These are phyloP conservation scores for Candida namnaoensis DNA, from an alignment of 805 yeast genomes.

Conservation along the genomic window DNA sequence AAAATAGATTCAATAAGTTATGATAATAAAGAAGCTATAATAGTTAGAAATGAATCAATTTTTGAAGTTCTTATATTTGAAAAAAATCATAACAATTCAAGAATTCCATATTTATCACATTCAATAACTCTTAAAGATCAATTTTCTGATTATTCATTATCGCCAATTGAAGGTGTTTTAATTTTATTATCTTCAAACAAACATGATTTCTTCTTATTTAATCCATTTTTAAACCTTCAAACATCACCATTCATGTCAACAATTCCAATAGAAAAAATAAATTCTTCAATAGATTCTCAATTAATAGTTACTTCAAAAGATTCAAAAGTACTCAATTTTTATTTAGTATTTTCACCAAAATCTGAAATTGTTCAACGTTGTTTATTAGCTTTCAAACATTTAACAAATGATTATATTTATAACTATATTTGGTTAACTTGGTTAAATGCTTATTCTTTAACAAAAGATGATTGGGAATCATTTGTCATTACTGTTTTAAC, in stretches of 20 bases:
- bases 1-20: conserved; percentile 30
- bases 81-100: conserved; percentile 18
- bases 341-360: conserved; percentile 35
- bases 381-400: conserved; percentile 39
- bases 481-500: conserved; percentile 44
- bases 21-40: conserved; percentile 53
- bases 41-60: conserved; percentile 36
- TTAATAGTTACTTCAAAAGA: conserved; percentile 3
- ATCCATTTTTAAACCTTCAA: conserved; percentile 47
- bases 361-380: conserved; percentile 33
- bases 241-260: conserved; percentile 23
- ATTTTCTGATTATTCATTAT: conserved; percentile 28
- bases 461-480: conserved; percentile 50
- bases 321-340: conserved; percentile 16
- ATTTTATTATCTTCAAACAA: conserved; percentile 28
- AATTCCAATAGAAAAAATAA: conserved; percentile 1
- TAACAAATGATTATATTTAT: conserved; percentile 49
- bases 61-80: conserved; percentile 44
- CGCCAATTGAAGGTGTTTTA: conserved; percentile 35
- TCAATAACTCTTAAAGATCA: conserved; percentile 21
- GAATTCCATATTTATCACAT: conserved; percentile 24
- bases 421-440: conserved; percentile 56
- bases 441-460: conserved; percentile 44
- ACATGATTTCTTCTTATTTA: conserved; percentile 30
- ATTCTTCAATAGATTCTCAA: conserved; percentile 9